phyloP scores from a whole-genome alignment of 768 basidiomycete genomes.

The Royoungia palumana region DNA sequence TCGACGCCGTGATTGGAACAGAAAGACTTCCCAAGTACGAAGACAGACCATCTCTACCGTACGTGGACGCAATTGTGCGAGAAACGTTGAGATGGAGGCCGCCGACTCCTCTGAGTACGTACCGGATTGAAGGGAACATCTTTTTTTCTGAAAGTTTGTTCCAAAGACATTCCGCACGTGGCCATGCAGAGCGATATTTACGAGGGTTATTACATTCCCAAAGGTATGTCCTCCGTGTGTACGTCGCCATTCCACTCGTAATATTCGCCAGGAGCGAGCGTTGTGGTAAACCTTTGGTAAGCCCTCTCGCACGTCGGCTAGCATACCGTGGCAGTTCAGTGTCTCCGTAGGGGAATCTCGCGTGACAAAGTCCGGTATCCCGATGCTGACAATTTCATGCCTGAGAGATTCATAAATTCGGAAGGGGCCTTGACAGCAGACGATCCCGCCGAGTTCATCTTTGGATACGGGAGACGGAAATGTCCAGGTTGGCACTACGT shows the following conservation, averaged over 20 bases:
- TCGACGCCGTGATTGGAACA: constrained; percentile 1
- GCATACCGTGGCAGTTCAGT: background rate
- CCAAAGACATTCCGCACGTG: constrained; percentile 18
- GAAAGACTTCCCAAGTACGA: constrained; percentile 2
- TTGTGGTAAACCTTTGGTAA: constrained; percentile 7
- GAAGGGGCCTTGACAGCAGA: constrained; percentile 9
- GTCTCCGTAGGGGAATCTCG: constrained; percentile 5
- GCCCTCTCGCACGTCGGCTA: background rate
- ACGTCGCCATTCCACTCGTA: background rate
- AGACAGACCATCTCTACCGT: constrained; percentile 3
- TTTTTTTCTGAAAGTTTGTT: background rate
- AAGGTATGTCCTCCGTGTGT: constrained; percentile 26
- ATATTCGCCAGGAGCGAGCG: constrained; percentile 1
- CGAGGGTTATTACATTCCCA: constrained; percentile 48
- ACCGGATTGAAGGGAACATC: too few species aligned
- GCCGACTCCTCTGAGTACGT: background rate
- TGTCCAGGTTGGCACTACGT: background rate
- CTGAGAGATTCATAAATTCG: constrained; percentile 12
- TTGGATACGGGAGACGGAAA: constrained; percentile 8
- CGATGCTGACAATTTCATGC: constrained; percentile 6
- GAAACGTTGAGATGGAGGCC: constrained; percentile 6
- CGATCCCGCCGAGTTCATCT: constrained; percentile 4
- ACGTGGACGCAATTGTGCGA: constrained; percentile 3
- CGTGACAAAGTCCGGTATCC: constrained; percentile 13
- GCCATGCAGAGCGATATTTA: constrained; percentile 37